Evolutionary conservation across 192 early-diverging fungal species (phyloP), one percentile per base, ranked within the genome.

Genomic region (Dissophora ornata): DNA sequence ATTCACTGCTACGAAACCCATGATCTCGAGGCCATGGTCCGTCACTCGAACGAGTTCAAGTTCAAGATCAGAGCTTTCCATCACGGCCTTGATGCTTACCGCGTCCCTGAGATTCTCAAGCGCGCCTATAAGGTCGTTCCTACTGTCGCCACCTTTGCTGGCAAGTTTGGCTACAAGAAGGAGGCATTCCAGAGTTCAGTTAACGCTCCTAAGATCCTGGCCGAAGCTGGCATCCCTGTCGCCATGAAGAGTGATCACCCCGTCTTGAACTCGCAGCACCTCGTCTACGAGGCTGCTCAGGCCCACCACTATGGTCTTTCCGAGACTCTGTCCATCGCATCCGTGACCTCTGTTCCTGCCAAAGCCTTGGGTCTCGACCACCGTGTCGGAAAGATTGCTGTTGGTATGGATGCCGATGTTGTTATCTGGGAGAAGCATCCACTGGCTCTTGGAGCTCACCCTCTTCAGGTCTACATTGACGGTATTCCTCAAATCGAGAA

Each of bases 161-260:
- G 84, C 62, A 63, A 81, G 21, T 89, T 84, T 83, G 84, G 83
- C n/a, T 92, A 88, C 74, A 94, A 94, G 70, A 87, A 87, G 58
- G 92, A 94, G 66, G 92, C 93, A 1, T 93, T 89, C 71, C 82
- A 84, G 49, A 83, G 82, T n/a, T 88, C 84, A 29, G 84, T 88
- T 13, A 40, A 85, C 28, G 78, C 82, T 5, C 88, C 89, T 4
- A 82, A 84, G 57, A 87, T 90, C 30, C 61, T 95, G 36, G 46
- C 74, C 10, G 86, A 91, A 9, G 89, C 88, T 9, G 90, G 90
- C 10, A 90, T 95, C 29, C 60, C 87, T 33, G 91, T 95, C 24
- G 88, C 90, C 2, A 85, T 90, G 60, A 95, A 94, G 71, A 85
- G 81, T 49, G 92, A 95, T 65, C 93, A 95, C 70, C 92, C 92